Conservation (phyloP, 805 yeast genomes). For the Huiozyma naganishii region DNA sequence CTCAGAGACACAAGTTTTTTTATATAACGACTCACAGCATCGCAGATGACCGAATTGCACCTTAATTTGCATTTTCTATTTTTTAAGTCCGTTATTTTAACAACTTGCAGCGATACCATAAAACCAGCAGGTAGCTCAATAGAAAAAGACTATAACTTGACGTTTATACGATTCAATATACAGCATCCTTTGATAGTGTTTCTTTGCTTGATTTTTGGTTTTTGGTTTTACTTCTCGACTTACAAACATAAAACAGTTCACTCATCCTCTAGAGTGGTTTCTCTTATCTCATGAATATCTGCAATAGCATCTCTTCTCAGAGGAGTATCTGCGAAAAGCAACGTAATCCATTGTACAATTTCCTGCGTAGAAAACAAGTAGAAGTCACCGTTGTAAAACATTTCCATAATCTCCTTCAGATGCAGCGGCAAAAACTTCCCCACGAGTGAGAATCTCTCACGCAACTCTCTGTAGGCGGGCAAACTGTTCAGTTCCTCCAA, state of each 20-base stretch:
- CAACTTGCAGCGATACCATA: no score
- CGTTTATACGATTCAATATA: not conserved
- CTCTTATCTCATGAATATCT: constrained; percentile 33
- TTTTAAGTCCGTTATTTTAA: no score
- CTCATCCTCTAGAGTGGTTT: constrained; percentile 35
- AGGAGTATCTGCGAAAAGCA: constrained; percentile 33
- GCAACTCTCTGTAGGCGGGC: constrained; percentile 16
- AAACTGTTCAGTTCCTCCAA: constrained; percentile 10
- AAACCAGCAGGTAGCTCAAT: no score
- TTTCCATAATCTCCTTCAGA: constrained; percentile 31
- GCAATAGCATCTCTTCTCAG: constrained; percentile 27
- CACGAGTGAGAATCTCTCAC: constrained; percentile 20
- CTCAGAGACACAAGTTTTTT: no score
- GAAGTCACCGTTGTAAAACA: constrained; percentile 33
- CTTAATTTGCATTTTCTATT: no score
- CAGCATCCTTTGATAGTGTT: not conserved
- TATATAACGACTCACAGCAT: no score
- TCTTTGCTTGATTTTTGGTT: not conserved
- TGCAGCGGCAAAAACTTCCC: constrained; percentile 29
- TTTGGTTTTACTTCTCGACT: not conserved
- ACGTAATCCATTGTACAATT: constrained; percentile 27
- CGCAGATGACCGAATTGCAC: no score
- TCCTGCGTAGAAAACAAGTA: constrained; percentile 30
- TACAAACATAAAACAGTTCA: not conserved
- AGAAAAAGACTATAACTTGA: no score